Evolutionary conservation across 208 protist genomes (phyloP), one percentile per base, ranked within the genome.

Genomic region (Polymyxa betae): DNA sequence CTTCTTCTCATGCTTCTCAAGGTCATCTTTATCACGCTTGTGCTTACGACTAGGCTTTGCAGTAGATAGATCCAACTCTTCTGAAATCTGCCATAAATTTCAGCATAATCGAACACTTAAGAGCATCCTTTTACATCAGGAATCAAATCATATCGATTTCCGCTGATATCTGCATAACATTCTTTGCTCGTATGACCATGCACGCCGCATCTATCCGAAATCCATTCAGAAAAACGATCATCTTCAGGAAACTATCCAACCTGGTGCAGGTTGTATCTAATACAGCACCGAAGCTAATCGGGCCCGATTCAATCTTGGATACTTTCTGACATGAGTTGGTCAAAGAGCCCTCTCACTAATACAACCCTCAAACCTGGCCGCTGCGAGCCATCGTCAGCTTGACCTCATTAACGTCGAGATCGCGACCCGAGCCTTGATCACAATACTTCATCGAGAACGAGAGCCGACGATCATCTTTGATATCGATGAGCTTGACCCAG

Each of bases 391-490:
- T 29, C 20, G 20, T 66, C 54, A 16, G 29, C 20, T 66, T 29
- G 54, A 66, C 54, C 54, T 16, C 54, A 29, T 66, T 66, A 29
- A 29, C 54, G 29, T 66, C 54, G 20, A 66, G 54, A 66, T 66
- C 54, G 20, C 20, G 20, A 32, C 54, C 54, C 29, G 54, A 32
- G 54, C 54, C 54, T 66, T 66, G 54, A 29, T 66, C 54, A 29
- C 54, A 66, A 66, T 66, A 66, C 54, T 66, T 66, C 54, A 66
- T 66, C 54, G 54, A 66, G 20, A 66, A 29, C 54, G 54, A 66
- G 20, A 66, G 54, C 54, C 29, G 16, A 16, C 20, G 20, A 16
- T 29, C 54, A 16, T 16, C 20, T 66, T 29, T 16, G 20, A 66
- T 29, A 32, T 66, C 54, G 20, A 66, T 16, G 20, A 66, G 20